Conservation (phyloP, 495 filamentous ascomycete genomes). For the Penicillium lividum region DNA sequence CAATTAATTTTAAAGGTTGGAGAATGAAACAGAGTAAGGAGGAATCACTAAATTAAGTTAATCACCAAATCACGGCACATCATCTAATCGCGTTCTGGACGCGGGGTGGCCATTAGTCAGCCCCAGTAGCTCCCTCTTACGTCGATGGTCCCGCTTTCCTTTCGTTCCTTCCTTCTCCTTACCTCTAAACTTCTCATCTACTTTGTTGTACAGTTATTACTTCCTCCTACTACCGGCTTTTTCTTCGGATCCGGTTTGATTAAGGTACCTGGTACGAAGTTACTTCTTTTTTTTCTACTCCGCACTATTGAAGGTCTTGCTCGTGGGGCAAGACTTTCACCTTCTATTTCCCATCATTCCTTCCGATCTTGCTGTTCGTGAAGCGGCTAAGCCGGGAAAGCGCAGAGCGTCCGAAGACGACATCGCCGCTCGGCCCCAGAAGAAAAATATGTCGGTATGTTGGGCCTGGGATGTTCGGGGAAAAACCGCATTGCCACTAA, state of each 20-base stretch:
- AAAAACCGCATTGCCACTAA: slow-evolving; percentile 21
- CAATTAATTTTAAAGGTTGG: background rate
- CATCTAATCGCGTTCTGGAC: slow-evolving; percentile 5
- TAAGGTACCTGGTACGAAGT: slow-evolving; percentile 38
- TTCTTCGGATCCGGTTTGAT: slow-evolving; percentile 15
- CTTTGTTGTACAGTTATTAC: slow-evolving; percentile 10
- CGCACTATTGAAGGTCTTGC: slow-evolving; percentile 52
- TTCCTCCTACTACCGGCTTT: slow-evolving; percentile 17
- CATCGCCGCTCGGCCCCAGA: slow-evolving; percentile 64
- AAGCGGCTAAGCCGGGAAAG: slow-evolving; percentile 72
- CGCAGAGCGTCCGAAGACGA: slow-evolving; percentile 81
- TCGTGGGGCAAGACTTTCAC: slow-evolving; percentile 51
- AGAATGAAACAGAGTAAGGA: background rate
- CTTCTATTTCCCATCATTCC: slow-evolving; percentile 52
- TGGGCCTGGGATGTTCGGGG: background rate
- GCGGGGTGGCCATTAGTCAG: slow-evolving; percentile 21
- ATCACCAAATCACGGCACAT: slow-evolving; percentile 2
- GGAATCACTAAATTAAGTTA: background rate
- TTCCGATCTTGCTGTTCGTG: slow-evolving; percentile 55
- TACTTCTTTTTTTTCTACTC: slow-evolving; percentile 28
- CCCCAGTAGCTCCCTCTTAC: slow-evolving; percentile 40
- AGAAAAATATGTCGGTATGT: slow-evolving; percentile 85
- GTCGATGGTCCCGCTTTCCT: slow-evolving; percentile 31
- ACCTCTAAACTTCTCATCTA: slow-evolving; percentile 16
- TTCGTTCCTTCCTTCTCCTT: slow-evolving; percentile 17